phyloP scores from a whole-genome alignment of 352 stramenopile species.

The Phytophthora sansomeana region DNA sequence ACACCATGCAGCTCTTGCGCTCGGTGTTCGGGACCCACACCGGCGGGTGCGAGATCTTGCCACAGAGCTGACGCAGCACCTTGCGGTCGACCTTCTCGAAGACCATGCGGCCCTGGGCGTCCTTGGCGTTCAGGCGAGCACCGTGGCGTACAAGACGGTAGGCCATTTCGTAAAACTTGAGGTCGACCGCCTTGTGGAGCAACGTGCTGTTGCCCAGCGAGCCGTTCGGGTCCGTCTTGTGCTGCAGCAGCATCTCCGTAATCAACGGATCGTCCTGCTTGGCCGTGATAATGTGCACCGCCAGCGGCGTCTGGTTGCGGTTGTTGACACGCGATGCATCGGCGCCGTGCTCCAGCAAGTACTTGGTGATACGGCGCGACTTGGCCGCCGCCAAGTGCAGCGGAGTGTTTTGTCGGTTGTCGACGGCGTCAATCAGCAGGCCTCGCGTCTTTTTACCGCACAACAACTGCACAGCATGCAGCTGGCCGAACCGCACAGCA shows the following conservation, averaged over 20 bases:
- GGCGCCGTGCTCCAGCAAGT: constrained; percentile 76
- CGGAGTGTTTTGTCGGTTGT: constrained; percentile 80
- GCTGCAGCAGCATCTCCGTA: constrained; percentile 79
- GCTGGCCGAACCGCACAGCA: constrained; percentile 79
- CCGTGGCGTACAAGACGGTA: constrained; percentile 80
- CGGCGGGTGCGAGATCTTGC: constrained; percentile 80
- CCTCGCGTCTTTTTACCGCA: constrained; percentile 68
- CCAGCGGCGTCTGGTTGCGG: constrained; percentile 76
- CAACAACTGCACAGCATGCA: constrained; percentile 75
- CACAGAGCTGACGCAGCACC: constrained; percentile 73
- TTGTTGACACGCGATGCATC: constrained; percentile 69
- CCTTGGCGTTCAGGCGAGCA: constrained; percentile 79
- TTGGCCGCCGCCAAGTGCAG: constrained; percentile 83
- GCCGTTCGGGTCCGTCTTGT: constrained; percentile 79
- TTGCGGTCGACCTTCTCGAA: constrained; percentile 87
- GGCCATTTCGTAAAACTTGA: constrained; percentile 76
- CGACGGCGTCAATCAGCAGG: constrained; percentile 72
- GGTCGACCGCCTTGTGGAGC: constrained; percentile 80
- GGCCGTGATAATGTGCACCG: constrained; percentile 81
- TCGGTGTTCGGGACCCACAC: constrained; percentile 86
- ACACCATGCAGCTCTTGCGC: constrained; percentile 83
- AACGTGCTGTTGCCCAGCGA: constrained; percentile 69
- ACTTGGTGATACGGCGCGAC: constrained; percentile 86
- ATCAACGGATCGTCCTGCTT: constrained; percentile 82
- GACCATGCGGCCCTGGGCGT: constrained; percentile 78